Base-by-base conservation (phyloP, 805 yeast genomes). In the Candida golubevii region DNA sequence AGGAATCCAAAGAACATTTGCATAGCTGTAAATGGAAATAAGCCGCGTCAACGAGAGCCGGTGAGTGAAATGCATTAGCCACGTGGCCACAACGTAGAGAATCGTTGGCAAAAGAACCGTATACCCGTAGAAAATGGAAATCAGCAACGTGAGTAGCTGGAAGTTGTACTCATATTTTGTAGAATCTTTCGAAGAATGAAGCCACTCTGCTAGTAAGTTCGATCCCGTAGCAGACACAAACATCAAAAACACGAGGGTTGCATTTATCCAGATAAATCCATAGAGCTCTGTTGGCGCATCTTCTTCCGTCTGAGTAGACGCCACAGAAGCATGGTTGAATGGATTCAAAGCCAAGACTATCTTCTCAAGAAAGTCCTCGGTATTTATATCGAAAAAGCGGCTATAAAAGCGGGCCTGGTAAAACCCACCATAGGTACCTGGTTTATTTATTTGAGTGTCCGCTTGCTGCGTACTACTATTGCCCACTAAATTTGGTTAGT, bases 221-320 rank as follows among this genome's bases (percentile, higher is more conserved):
- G 86, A 77, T 15, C 86, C 75, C 0, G 95, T 83, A 31, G 85
- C 78, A 36, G 89, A 76, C 46, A 88, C 81, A 65, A 89, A 89
- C 60, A 87, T 71, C 29, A 83, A 68, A 51, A 86, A 79, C 1
- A 87, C 79, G 39, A 88, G 78, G 0, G 96, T 84, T 0, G 89
- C 88, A 10, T 91, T 85, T 36, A 90, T 81, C 98, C 98, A 90
- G 14, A 88, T 69, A 7, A 95, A 85, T 0, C 97, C 97, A 61
- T 88, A 91, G 42, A 90, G 66, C 57, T 90, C 98, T 1, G 66
- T 59, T 8, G 51, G 47, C 12, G 72, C 70, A 6, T 29, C 32
- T 33, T 72, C 72, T 12, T 62, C 58, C 18, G 44, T 30, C 33
- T 45, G 47, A 3, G 42, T 27, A 1, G 42, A 35, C 2, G 42